Conservation (phyloP, 768 basidiomycete genomes). For the Nidula microcarpa region DNA sequence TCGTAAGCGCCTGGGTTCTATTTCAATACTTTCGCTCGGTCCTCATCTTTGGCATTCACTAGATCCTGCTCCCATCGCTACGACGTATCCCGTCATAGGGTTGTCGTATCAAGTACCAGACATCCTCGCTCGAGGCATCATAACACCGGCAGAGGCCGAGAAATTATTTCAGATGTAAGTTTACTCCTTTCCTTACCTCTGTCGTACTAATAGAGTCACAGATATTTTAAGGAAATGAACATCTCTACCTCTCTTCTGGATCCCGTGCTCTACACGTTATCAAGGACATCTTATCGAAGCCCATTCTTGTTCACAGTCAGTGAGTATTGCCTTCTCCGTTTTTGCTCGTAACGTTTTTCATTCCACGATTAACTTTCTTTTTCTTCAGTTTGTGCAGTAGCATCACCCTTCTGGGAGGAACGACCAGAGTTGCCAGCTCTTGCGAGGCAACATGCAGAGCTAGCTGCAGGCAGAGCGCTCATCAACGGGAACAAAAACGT, state of each 20-base stretch:
- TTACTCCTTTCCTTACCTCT: neutral
- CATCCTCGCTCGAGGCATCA: constrained; percentile 61
- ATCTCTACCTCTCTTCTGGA: constrained; percentile 77
- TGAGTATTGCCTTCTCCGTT: constrained; percentile 29
- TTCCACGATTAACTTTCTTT: neutral
- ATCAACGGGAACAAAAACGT: constrained; percentile 77
- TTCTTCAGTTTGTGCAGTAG: constrained; percentile 74
- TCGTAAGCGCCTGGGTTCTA: constrained; percentile 32
- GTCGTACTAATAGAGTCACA: constrained; percentile 17
- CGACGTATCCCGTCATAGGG: constrained; percentile 31
- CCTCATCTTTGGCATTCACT: constrained; percentile 1
- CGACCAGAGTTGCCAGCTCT: constrained; percentile 68
- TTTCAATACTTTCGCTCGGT: neutral
- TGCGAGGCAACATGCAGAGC: constrained; percentile 71
- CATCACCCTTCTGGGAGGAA: constrained; percentile 75
- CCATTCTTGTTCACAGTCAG: constrained; percentile 92
- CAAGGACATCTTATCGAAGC: constrained; percentile 74
- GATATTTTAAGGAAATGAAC: constrained; percentile 80
- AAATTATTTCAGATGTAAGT: constrained; percentile 66
- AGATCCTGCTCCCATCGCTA: constrained; percentile 40
- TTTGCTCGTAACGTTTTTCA: neutral
- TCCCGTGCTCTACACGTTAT: constrained; percentile 80
- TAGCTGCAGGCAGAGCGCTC: constrained; percentile 73
- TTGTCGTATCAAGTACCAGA: constrained; percentile 53
- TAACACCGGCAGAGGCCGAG: constrained; percentile 65